Evolutionary conservation across 169 alveolate genomes (phyloP).

Genomic region (Plasmodium malariae): DNA sequence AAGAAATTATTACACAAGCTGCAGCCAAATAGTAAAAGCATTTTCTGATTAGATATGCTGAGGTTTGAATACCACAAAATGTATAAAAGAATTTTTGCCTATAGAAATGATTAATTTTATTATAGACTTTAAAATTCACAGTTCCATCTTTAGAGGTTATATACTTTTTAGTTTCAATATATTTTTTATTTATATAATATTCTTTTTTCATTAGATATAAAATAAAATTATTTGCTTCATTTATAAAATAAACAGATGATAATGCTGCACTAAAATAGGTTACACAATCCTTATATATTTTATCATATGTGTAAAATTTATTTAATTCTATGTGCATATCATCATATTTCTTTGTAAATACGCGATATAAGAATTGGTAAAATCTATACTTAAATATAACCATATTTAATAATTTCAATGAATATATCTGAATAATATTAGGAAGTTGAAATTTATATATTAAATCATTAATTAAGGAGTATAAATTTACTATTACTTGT

Average conservation of each 20-base stretch:
- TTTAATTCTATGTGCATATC: conserved; percentile 60
- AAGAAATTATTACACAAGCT: conserved; percentile 53
- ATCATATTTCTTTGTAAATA: conserved; percentile 37
- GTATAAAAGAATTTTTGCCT: conserved; percentile 59
- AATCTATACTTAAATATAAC: conserved; percentile 44
- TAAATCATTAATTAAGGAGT: conserved; percentile 39
- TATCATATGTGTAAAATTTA: conserved; percentile 33
- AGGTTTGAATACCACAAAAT: conserved; percentile 1
- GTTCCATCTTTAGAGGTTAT: not conserved
- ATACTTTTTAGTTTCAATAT: conserved; percentile 22
- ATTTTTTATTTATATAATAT: conserved; percentile 44
- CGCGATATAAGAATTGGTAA: conserved; percentile 31
- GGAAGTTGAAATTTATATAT: conserved; percentile 47
- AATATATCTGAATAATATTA: conserved; percentile 47
- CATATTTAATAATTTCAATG: conserved; percentile 38
- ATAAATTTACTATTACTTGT: not conserved
- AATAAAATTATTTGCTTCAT: conserved; percentile 27
- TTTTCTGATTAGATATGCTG: not conserved
- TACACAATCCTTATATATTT: conserved; percentile 17
- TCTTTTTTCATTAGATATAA: conserved; percentile 47
- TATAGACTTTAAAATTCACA: conserved; percentile 35
- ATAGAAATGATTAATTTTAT: conserved; percentile 66
- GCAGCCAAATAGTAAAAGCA: conserved; percentile 25
- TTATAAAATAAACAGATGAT: not conserved
- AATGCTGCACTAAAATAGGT: not conserved